Evolutionary conservation across 2,329 filamentous ascomycete genomes (phyloP), one percentile per base, ranked within the genome.

Genomic region (Tolypocladium ovalisporum): DNA sequence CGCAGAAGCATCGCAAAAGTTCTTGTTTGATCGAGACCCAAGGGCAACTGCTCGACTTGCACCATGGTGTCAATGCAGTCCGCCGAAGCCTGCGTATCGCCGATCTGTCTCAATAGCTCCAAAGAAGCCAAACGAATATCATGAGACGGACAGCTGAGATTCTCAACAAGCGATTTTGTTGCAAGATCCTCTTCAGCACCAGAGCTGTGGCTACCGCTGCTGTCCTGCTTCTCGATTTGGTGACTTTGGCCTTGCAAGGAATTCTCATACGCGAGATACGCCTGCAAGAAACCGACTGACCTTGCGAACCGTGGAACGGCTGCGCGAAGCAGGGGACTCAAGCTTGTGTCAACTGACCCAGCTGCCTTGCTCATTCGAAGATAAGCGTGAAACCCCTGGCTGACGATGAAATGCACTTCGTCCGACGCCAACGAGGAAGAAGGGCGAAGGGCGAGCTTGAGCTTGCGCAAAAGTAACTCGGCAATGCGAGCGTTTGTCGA

Each of bases 1-100:
- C 93, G 87, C 56, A 97, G 81, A 61, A 93, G 85, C 82, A 97
- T 95, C 2, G 89, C 87, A 37, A 96, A 83, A 22, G 84, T 83
- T 57, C 94, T 83, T 54, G 85, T 82, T 54, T 87, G 90, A 57
- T 92, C 83, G 4, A 96, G 77, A 52, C 82, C 83, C n/a, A 96
- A 73, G 0, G 89, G 85, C 7, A 86, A 89, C 61, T 90, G 82
- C 69, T 97, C 92, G 19, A 92, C 84, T 61, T 90, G 81, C 19
- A 92, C 79, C 73, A 96, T 93, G 8, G 84, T 68, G 3, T 72
- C 67, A 22, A 74, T 56, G 34, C 64, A 64, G 24, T 66, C 64
- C 2, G 61, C 56, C 5, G 63, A 60, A n/a, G 66, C 66, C 5
- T 64, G 57, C 4, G 55, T 49, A 22, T 62, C 57, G 36, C 62